phyloP scores from a whole-genome alignment of 768 basidiomycete species.

The Pisolithus sp. region DNA sequence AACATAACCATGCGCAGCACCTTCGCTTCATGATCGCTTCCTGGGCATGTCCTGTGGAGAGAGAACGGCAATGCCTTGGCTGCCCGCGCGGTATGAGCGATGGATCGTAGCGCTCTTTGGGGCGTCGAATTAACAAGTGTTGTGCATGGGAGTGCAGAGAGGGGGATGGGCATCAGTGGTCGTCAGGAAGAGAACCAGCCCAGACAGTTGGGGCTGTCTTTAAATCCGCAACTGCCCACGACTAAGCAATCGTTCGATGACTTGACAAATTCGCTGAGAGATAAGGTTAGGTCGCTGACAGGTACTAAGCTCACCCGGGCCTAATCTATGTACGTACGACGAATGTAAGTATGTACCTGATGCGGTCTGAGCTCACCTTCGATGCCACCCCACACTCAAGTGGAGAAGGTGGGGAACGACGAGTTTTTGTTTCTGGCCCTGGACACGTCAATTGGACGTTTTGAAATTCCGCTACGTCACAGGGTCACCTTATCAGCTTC shows the following conservation, averaged over 20 bases:
- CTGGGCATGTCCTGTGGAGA: conserved; percentile 31
- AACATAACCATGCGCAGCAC: conserved; percentile 49
- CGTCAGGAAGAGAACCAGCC: not conserved
- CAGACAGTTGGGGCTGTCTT: not conserved
- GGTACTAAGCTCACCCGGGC: too few relatives aligned
- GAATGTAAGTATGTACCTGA: too few relatives aligned
- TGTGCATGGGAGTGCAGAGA: conserved; percentile 5
- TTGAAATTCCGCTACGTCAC: too few relatives aligned
- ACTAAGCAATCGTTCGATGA: not conserved
- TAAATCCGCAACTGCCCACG: not conserved
- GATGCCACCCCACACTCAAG: too few relatives aligned
- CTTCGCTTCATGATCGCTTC: conserved; percentile 15
- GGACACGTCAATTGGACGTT: too few relatives aligned
- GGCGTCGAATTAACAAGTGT: conserved; percentile 3
- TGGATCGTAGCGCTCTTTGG: conserved; percentile 15
- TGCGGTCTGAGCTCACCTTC: too few relatives aligned
- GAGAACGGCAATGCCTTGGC: conserved; percentile 46
- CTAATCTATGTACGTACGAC: too few relatives aligned
- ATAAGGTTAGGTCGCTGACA: not conserved
- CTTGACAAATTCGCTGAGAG: not conserved
- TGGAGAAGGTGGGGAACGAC: too few relatives aligned
- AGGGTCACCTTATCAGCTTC: too few relatives aligned
- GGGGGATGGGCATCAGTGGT: conserved; percentile 13
- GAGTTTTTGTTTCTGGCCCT: too few relatives aligned
- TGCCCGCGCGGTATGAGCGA: conserved; percentile 25